Percentiles rank a stretch among this genome's conserved stretches.
Conservation (phyloP, 1,284 basidiomycete genomes). For the Papiliotrema nemorosa region DNA sequence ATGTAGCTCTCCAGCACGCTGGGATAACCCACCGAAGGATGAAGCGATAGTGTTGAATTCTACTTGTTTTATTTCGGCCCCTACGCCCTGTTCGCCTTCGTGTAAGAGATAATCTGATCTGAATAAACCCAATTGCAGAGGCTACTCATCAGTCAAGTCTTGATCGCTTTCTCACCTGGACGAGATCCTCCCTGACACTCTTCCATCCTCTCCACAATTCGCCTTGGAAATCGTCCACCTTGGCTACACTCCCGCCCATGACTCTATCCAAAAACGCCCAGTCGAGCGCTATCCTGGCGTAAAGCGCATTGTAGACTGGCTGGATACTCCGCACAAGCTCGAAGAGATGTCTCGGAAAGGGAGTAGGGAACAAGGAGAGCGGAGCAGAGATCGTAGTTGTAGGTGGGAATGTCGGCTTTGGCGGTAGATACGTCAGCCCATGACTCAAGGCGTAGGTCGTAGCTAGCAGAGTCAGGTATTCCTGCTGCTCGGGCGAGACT, state of each 20-base stretch:
- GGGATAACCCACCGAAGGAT: constrained; percentile 80
- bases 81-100: constrained; percentile 27
- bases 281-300: constrained; percentile 78
- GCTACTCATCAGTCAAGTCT: constrained; percentile 51
- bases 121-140: constrained; percentile 85
- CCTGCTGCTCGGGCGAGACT: constrained; percentile 59
- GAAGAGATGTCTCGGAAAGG: constrained; percentile 75
- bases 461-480: constrained; percentile 62
- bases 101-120: constrained; percentile 95
- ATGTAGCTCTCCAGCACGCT: constrained; percentile 71
- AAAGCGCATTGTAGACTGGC: constrained; percentile 75
- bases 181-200: constrained; percentile 60
- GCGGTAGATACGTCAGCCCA: constrained; percentile 76
- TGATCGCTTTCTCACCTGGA: constrained; percentile 37
- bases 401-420: constrained; percentile 61
- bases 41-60: constrained; percentile 98
- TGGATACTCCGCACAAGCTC: constrained; percentile 66
- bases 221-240: constrained; percentile 83
- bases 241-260: constrained; percentile 76
- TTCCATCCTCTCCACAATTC: constrained; percentile 85
- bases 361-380: constrained; percentile 78
- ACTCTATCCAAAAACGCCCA: constrained; percentile 72
- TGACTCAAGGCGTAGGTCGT: constrained; percentile 81
- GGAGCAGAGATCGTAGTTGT: constrained; percentile 83
- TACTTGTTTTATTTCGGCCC: constrained; percentile 77